Evolutionary conservation across 176 grass and related monocot species (phyloP), one percentile per base, ranked within the genome.

Genomic region (Oryza meridionalis): DNA sequence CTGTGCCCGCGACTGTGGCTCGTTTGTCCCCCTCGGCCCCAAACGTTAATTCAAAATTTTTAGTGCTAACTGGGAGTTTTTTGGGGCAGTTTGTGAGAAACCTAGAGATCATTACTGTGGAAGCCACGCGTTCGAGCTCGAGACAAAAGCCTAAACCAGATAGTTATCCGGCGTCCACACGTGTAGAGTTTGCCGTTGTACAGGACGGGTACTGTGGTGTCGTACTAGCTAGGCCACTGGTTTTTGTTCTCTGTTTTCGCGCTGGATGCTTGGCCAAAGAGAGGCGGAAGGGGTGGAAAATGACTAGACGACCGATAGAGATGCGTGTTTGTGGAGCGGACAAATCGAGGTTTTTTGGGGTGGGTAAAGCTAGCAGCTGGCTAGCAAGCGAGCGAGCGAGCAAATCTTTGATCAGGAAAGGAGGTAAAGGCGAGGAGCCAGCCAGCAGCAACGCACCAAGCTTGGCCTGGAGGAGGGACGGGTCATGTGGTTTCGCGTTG

Each of bases 311-410:
- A 44, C 6, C 2, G 9, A 37, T 10, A 49, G 49, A 43, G 63
- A 32, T 17, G 69, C 49, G 55, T 77, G 78, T 77, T 61, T 3
- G 67, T 72, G 84, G 73, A 83, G 88, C 84, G 88, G 88, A 90
- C 84, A 67, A 17, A 86, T 86, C 84, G 79, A 90, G 88, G 79
- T 59, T 78, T 86, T 72, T 11, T 22, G 29, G 19, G 42, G 19
- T 19, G 65, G 37, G 29, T 53, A 83, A 88, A 62, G 58, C 19
- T 61, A 61, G 50, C 46, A 49, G 51, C 53, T 21, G 19, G 53
- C 53, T 21, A 21, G 79, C 46, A 15, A 25, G 29, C 50, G 0
- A 24, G 67, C 45, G 4, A 10, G 37, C 38, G 27, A 65, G 66
- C 72, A 82, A 85, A 86, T 67, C 83, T 85, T 81, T 72, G 65